phyloP scores from a whole-genome alignment of 768 basidiomycete genomes.

The Tubosaeta sp. region DNA sequence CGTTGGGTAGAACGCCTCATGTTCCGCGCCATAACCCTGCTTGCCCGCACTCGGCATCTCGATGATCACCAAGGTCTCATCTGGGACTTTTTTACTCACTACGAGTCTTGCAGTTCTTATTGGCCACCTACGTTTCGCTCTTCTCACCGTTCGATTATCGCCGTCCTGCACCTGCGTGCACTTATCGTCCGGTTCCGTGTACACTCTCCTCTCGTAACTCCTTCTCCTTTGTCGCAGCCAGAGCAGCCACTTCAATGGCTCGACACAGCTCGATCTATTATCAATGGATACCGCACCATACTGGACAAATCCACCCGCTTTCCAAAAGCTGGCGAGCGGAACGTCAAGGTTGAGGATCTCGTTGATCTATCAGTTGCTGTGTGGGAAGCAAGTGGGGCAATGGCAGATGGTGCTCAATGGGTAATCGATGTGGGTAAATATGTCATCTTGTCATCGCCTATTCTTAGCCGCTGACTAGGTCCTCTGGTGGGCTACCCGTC shows the following conservation, averaged over 20 bases:
- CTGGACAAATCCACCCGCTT: constrained; percentile 69
- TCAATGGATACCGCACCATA: constrained; percentile 67
- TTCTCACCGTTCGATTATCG: constrained; percentile 65
- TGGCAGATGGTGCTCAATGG: constrained; percentile 66
- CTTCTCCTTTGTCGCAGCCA: constrained; percentile 18
- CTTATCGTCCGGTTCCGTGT: constrained; percentile 50
- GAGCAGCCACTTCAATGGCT: constrained; percentile 53
- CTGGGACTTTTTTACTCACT: constrained; percentile 63
- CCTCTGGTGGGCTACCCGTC: constrained; percentile 90
- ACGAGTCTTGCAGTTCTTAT: constrained; percentile 54
- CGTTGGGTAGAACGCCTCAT: constrained; percentile 79
- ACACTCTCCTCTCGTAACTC: constrained; percentile 11
- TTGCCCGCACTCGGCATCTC: constrained; percentile 41
- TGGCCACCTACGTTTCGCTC: constrained; percentile 84
- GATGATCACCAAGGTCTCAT: constrained; percentile 39
- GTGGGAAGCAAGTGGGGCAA: constrained; percentile 73
- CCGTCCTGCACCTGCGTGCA: constrained; percentile 69
- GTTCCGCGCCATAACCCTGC: constrained; percentile 73
- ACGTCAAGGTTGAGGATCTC: constrained; percentile 77
- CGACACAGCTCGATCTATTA: constrained; percentile 57
- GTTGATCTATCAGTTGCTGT: constrained; percentile 74
- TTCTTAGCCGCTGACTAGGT: constrained; percentile 42
- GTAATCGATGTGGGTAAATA: constrained; percentile 65
- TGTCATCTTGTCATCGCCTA: background rate
- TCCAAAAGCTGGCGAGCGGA: constrained; percentile 76